Evolutionary conservation across 495 filamentous ascomycete species (phyloP).

Genomic region (Hypoxylon rickii): DNA sequence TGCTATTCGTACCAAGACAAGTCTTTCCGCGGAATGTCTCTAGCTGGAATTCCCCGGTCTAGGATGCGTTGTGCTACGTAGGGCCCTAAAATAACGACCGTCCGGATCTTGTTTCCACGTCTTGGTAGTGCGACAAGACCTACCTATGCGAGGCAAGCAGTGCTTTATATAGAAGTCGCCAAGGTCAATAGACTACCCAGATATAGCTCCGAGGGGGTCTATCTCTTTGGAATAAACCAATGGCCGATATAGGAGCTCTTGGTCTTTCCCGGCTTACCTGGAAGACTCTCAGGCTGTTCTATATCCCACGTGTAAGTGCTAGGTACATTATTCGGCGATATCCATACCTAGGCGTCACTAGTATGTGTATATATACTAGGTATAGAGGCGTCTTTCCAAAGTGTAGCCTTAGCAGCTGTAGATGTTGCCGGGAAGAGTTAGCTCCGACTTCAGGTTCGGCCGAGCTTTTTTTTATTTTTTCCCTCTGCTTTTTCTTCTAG

Average conservation of each 20-base stretch:
- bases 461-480: not conserved
- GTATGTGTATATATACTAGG: too few species aligned
- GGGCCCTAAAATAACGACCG: not conserved
- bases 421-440: constrained; percentile 3
- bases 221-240: not conserved
- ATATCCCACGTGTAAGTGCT: too few species aligned
- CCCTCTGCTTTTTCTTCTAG: not conserved
- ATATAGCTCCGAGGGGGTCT: too few species aligned
- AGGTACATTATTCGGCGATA: too few species aligned
- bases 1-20: too few species aligned
- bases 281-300: too few species aligned
- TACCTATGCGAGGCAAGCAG: too few species aligned
- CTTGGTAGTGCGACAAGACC: not conserved
- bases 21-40: too few species aligned
- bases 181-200: not conserved
- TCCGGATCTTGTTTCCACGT: not conserved
- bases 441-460: constrained; percentile 5
- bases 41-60: not conserved
- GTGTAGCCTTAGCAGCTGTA: too few species aligned
- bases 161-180: not conserved
- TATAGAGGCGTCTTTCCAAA: too few species aligned
- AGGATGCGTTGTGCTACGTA: not conserved
- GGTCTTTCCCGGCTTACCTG: not conserved
- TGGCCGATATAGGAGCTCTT: constrained; percentile 18
- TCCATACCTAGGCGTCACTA: too few species aligned